Base-by-base conservation (phyloP, 768 basidiomycete species). In the Hebeloma cylindrosporum region DNA sequence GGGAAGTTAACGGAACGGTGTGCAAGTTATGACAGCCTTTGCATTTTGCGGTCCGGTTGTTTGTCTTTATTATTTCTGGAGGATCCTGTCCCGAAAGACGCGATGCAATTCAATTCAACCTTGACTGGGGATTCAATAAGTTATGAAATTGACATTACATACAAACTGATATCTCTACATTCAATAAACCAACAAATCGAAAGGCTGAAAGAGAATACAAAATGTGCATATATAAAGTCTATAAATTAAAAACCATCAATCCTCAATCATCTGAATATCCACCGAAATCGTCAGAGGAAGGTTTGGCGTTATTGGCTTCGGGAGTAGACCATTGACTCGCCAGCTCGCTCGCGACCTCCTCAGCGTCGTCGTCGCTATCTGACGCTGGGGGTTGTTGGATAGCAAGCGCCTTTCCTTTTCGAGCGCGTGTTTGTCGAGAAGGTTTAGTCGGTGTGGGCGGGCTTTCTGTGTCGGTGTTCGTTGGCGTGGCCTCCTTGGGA, bases 231-330 rank as follows among this genome's bases (percentile, higher is more conserved):
- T 48, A 7, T 21, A 25, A 20, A 28, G 31, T 35, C 34, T 39
- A 7, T 13, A 13, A 23, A 29, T 31, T 25, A 34, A 16, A 27
- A 37, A 5, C 29, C 29, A 39, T 11, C 26, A 49, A 35, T 29
- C n/a, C 22, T 31, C 9, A 27, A 5, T 23, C 50, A 14, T 54
- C 50, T 10, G 51, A 53, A 39, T 58, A 61, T 36, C 58, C 58
- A 18, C 57, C 60, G 33, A 61, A 58, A 46, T 61, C 60, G 33
- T 56, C 56, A 8, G 60, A 61, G 1, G 58, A 56, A 30, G 45
- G 34, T n/a, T 29, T 33, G 17, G 45, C 23, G 8, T 25, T 23
- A 7, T 33, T 27, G 4, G 40, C 29, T 7, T 42, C 34, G 5
- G 47, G 47, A 11, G 47, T 44, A 2, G 45, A 45, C 9, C 35